Conservation (phyloP, 805 yeast species). For the Metschnikowia reukaufii region DNA sequence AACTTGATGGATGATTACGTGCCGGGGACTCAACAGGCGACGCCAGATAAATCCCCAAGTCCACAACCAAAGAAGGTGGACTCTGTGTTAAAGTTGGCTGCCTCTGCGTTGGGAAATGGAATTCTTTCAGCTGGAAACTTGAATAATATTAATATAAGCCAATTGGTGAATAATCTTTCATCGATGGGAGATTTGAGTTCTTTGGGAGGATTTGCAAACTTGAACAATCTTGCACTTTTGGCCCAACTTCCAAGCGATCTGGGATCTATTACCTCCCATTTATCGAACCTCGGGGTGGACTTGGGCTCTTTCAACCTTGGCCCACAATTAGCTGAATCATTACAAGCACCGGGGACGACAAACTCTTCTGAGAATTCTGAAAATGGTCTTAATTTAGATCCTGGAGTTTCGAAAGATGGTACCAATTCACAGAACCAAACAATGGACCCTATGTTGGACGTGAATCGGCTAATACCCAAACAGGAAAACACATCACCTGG, state of each 20-base stretch:
- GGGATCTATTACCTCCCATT: slow-evolving; percentile 32
- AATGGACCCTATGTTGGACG: slow-evolving; percentile 3
- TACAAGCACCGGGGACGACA: not conserved
- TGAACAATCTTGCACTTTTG: slow-evolving; percentile 41
- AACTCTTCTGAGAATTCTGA: not conserved
- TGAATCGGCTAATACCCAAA: slow-evolving; percentile 2
- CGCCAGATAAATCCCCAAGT: slow-evolving; percentile 27
- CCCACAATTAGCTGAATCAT: not conserved
- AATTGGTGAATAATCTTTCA: slow-evolving; percentile 41
- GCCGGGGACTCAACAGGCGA: slow-evolving; percentile 24
- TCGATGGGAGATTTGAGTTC: slow-evolving; percentile 36
- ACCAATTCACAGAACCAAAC: not conserved
- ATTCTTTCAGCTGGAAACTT: slow-evolving; percentile 35
- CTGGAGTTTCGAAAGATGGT: not conserved
- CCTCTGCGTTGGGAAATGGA: slow-evolving; percentile 15
- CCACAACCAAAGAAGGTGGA: slow-evolving; percentile 12
- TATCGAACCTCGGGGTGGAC: slow-evolving; percentile 10
- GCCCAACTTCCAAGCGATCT: slow-evolving; percentile 45
- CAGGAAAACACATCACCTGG: not conserved
- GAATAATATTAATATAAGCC: slow-evolving; percentile 43
- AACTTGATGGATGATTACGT: slow-evolving; percentile 3
- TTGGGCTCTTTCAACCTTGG: slow-evolving; percentile 8
- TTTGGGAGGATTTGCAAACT: slow-evolving; percentile 39
- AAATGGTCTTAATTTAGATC: not conserved
- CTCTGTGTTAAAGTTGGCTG: slow-evolving; percentile 4